These are phyloP conservation scores for Oenanthe sinensis DNA, from an alignment of 129 eudicot genomes.

Conservation along the genomic window DNA sequence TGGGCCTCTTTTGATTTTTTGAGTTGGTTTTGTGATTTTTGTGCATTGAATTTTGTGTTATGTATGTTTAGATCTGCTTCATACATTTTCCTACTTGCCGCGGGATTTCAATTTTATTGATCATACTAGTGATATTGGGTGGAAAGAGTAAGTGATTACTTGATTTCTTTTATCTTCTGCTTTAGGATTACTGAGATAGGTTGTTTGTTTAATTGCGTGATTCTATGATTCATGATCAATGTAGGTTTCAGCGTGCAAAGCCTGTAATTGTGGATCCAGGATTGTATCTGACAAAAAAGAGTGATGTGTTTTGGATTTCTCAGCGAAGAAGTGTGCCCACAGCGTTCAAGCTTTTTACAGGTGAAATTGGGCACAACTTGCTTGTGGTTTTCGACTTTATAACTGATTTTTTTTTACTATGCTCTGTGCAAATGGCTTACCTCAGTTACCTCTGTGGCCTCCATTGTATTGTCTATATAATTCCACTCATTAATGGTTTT, in stretches of 20 bases:
- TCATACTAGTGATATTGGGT: conserved; percentile 32
- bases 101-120: conserved; percentile 21
- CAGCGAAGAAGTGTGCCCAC: conserved; percentile 66
- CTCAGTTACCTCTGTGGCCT: background rate
- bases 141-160: conserved; percentile 27
- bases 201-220: background rate
- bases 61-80: conserved; percentile 21
- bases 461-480: background rate
- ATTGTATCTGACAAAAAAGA: conserved; percentile 53
- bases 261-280: conserved; percentile 86
- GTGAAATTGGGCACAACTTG: conserved; percentile 9
- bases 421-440: background rate
- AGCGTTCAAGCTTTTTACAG: conserved; percentile 76
- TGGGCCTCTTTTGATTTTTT: background rate
- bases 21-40: background rate
- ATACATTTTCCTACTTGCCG: conserved; percentile 18
- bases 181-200: background rate
- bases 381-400: background rate
- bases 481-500: background rate
- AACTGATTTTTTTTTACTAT: background rate
- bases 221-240: background rate
- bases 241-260: conserved; percentile 60
- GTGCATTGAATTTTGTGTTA: background rate
- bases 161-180: background rate
- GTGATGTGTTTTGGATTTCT: conserved; percentile 64